phyloP scores from a whole-genome alignment of 164 flowering plant genomes.

The Santalum album region DNA sequence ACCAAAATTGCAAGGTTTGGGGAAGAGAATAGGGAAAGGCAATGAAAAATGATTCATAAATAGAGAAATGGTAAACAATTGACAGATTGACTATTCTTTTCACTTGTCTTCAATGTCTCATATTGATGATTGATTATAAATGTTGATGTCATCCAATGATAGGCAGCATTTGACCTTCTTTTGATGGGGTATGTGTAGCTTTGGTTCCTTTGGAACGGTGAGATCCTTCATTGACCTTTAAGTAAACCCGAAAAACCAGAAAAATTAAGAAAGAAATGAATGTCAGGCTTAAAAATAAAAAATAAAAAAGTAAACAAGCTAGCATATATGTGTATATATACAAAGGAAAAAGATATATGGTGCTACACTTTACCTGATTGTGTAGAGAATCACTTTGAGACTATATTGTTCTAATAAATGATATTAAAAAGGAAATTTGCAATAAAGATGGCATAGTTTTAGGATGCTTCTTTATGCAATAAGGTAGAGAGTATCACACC shows the following conservation, averaged over 20 bases:
- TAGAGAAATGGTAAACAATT: not conserved
- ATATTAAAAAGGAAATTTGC: too few species aligned
- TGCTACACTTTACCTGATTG: too few species aligned
- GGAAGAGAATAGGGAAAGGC: not conserved
- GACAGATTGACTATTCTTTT: not conserved
- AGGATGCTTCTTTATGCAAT: too few species aligned
- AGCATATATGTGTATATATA: too few species aligned
- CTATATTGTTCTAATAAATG: too few species aligned
- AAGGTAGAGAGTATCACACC: too few species aligned
- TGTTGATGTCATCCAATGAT: conserved; percentile 50
- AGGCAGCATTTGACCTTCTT: conserved; percentile 67
- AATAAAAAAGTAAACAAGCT: too few species aligned
- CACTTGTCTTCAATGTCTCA: too few species aligned
- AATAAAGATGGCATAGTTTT: too few species aligned
- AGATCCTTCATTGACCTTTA: conserved; percentile 68
- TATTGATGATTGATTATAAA: conserved; percentile 18
- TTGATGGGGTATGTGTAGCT: conserved; percentile 63
- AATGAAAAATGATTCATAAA: not conserved
- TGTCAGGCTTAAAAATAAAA: not conserved
- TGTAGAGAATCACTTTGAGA: too few species aligned
- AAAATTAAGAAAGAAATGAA: not conserved
- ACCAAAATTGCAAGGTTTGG: conserved; percentile 1
- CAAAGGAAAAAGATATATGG: too few species aligned
- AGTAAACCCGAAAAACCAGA: not conserved
- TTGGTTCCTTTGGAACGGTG: conserved; percentile 75